Evolutionary conservation across 2,329 filamentous ascomycete species (phyloP).

Genomic region (Aspergillus fructus): DNA sequence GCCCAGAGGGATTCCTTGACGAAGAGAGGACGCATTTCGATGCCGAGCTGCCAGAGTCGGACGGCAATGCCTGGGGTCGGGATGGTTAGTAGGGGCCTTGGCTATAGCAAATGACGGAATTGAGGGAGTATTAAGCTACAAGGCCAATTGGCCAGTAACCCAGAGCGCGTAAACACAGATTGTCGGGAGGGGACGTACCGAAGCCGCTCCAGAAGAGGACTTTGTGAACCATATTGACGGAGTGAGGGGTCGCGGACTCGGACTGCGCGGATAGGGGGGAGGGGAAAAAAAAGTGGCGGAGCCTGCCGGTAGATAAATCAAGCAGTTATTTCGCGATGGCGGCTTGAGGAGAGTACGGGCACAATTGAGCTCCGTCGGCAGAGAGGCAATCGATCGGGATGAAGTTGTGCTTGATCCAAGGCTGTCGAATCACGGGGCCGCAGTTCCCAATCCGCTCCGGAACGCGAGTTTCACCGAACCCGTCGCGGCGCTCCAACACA

Average conservation of each 20-base stretch:
- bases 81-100: neutral
- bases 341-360: slow-evolving; percentile 23
- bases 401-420: slow-evolving; percentile 17
- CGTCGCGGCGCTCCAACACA: neutral
- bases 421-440: slow-evolving; percentile 35
- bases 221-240: slow-evolving; percentile 48
- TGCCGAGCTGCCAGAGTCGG: slow-evolving; percentile 94
- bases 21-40: slow-evolving; percentile 97
- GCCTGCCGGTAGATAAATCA: slow-evolving; percentile 7
- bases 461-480: slow-evolving; percentile 8
- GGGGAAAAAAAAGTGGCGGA: slow-evolving; percentile 6
- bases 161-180: neutral
- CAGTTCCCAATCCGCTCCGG: slow-evolving; percentile 31
- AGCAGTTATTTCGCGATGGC: slow-evolving; percentile 15
- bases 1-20: slow-evolving; percentile 80
- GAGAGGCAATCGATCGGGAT: slow-evolving; percentile 15
- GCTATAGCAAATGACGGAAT: too few species aligned
- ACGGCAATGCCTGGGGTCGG: slow-evolving; percentile 72
- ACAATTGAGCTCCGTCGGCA: slow-evolving; percentile 24
- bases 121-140: neutral
- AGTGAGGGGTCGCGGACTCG: slow-evolving; percentile 17
- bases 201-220: slow-evolving; percentile 67
- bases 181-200: slow-evolving; percentile 61
- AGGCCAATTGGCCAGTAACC: neutral
- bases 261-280: slow-evolving; percentile 8